Base-by-base conservation (phyloP, 2,329 filamentous ascomycete genomes). In the Trichoderma sp. region DNA sequence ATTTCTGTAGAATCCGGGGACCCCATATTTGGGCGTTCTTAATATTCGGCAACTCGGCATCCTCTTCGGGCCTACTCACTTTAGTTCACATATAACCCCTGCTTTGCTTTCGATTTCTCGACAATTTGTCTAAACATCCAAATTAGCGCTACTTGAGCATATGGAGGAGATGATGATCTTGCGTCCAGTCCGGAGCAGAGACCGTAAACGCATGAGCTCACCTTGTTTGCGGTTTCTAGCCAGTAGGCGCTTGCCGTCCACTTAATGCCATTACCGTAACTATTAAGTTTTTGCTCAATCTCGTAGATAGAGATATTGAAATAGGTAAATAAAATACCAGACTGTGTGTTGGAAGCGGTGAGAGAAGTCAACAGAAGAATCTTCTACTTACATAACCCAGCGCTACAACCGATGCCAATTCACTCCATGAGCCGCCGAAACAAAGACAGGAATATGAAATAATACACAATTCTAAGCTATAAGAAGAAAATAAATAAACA, bases 1-100 rank as follows among this genome's bases (percentile, higher is more conserved):
- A 67, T 16, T 2, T 16, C 3, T 59, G 21, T 24, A 41, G 31
- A 71, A 29, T 69, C 67, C n/a, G 67, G 67, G 67, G 67, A 60
- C 50, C 67, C 67, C 67, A 69, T 69, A 29, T 18, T 27, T 29
- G 21, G n/a, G 31, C n/a, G 31, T n/a, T 60, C 31, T 27, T 33
- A 21, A 24, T 33, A 71, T 5, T 71, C 67, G 50, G 67, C 29
- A 60, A 18, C 53, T 60, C 67, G 67, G 50, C 67, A 71, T 38
- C 53, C 9, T 60, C 50, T 71, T 71, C 67, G 67, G 67, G 14
- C 67, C 67, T 71, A 71, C 59, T 71, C 18, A n/a, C 29, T 33
- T 71, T 59, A 68, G 64, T 31, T 45, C 16, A 33, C 27, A 21
- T 33, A 63, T 33, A 16, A 50, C 14, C 64, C 64, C 38, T 67